Evolutionary conservation across 306 rosid species (phyloP).

Genomic region (Gynostemma pentaphyllum): DNA sequence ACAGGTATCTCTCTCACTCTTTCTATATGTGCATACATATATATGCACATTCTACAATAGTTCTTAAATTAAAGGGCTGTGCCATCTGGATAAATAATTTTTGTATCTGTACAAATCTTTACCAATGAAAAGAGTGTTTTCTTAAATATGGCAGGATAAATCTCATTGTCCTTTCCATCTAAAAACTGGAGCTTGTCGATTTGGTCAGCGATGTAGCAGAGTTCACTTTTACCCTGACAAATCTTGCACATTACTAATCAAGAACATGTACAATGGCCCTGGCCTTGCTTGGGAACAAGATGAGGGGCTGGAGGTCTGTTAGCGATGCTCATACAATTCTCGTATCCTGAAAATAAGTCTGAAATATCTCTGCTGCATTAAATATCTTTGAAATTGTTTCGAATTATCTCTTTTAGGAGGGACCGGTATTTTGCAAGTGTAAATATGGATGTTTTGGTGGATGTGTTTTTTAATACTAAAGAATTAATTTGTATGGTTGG

Average conservation of each 20-base stretch:
- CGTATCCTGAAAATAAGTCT: slow-evolving; percentile 55
- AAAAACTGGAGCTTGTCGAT: slow-evolving; percentile 91
- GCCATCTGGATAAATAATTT: neutral
- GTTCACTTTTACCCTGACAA: slow-evolving; percentile 81
- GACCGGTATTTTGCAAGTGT: neutral
- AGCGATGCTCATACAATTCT: slow-evolving; percentile 39
- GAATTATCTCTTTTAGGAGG: neutral
- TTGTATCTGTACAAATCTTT: neutral
- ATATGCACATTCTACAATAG: neutral
- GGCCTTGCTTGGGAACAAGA: slow-evolving; percentile 98
- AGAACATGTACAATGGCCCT: slow-evolving; percentile 89
- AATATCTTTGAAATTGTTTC: neutral
- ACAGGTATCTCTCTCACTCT: slow-evolving; percentile 28
- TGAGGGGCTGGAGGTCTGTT: slow-evolving; percentile 99
- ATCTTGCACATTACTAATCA: slow-evolving; percentile 67
- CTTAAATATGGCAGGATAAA: slow-evolving; percentile 57
- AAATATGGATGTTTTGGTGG: neutral
- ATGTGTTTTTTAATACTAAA: neutral
- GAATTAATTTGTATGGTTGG: neutral
- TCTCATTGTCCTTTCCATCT: slow-evolving; percentile 93
- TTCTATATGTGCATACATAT: neutral
- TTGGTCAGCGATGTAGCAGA: slow-evolving; percentile 92
- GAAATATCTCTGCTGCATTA: slow-evolving; percentile 1
- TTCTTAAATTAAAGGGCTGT: neutral
- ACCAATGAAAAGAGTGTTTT: neutral